Evolutionary conservation across 2,329 filamentous ascomycete species (phyloP).

Genomic region (Aureobasidium lini): DNA sequence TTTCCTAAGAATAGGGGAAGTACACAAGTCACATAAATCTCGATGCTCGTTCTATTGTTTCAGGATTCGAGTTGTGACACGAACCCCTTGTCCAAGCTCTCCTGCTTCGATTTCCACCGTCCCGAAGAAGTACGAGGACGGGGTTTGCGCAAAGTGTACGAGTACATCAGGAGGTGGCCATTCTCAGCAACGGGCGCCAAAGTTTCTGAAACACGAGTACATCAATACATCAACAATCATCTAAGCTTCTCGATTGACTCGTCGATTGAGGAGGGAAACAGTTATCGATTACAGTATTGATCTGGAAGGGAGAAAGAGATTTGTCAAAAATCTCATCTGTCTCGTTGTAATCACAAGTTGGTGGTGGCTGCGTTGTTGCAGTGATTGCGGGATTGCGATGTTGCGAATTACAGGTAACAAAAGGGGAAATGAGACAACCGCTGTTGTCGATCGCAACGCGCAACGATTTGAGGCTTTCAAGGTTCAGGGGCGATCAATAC

Average conservation of each 20-base stretch:
- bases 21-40: not conserved
- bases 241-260: not conserved
- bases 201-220: not conserved
- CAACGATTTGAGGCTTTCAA: not conserved
- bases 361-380: slow-evolving; percentile 3
- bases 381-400: slow-evolving; percentile 1
- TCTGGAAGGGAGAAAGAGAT: not conserved
- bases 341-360: not conserved
- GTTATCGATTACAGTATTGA: not conserved
- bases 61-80: not conserved
- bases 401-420: not conserved
- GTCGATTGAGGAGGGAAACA: not conserved
- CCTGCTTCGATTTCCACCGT: no score
- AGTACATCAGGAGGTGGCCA: not conserved
- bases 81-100: not conserved
- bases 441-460: not conserved
- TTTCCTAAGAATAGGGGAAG: not conserved
- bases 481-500: not conserved
- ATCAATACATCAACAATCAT: not conserved
- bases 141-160: not conserved
- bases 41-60: not conserved
- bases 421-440: slow-evolving; percentile 9
- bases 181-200: no score
- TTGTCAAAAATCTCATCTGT: not conserved
- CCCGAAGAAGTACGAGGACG: no score